Percentiles rank a stretch among this genome's conserved stretches.
These are phyloP conservation scores for Coleophoma eucalyptorum DNA, from an alignment of 2,329 filamentous ascomycete species.

Conservation along the genomic window DNA sequence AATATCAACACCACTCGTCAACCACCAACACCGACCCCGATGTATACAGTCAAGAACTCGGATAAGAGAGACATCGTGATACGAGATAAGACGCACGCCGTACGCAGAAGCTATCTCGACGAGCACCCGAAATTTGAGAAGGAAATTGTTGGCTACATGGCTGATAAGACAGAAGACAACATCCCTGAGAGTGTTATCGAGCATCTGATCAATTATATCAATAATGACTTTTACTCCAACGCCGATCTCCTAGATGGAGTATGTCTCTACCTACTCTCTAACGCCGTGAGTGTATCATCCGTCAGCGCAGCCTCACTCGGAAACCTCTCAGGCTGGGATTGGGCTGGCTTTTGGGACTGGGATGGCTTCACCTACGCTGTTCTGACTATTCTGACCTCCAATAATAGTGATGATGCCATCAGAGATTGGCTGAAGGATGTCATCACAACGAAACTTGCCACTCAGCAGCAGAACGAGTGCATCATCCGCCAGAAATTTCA, in stretches of 20 bases:
- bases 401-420: neutral
- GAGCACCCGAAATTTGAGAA: conserved; percentile 22
- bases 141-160: conserved; percentile 17
- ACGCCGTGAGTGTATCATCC: conserved; percentile 13
- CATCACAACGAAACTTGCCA: too few species aligned
- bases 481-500: too few species aligned
- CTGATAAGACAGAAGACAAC: conserved; percentile 18
- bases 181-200: conserved; percentile 17
- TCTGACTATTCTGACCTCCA: neutral
- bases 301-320: conserved; percentile 12
- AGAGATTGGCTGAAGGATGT: neutral
- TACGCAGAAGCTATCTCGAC: conserved; percentile 17
- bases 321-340: conserved; percentile 10
- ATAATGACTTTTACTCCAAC: conserved; percentile 13
- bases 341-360: neutral
- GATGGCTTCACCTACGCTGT: too few species aligned
- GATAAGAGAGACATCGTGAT: conserved; percentile 22
- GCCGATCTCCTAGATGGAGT: conserved; percentile 18
- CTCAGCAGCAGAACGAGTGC: too few species aligned
- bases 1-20: too few species aligned
- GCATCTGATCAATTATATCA: conserved; percentile 21
- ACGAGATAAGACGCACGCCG: conserved; percentile 16
- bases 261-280: conserved; percentile 17
- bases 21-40: too few species aligned
- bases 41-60: too few species aligned